Evolutionary conservation across 306 rosid genomes (phyloP).

Genomic region (Sophora flavescens): DNA sequence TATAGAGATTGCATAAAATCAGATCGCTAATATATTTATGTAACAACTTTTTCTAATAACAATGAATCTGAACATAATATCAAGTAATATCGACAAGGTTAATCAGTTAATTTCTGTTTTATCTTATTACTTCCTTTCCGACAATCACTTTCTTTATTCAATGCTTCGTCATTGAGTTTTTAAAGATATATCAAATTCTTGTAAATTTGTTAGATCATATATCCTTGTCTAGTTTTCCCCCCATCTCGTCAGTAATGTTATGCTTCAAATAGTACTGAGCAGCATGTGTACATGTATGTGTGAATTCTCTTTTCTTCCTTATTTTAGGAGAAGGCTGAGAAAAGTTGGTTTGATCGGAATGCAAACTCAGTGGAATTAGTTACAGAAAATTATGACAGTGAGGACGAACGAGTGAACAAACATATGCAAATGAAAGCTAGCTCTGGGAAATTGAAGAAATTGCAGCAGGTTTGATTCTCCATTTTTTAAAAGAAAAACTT

Average conservation of each 20-base stretch:
- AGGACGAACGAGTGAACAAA: slow-evolving; percentile 80
- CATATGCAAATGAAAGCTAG: slow-evolving; percentile 70
- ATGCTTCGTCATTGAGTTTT: slow-evolving; percentile 3
- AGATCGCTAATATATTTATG: no score
- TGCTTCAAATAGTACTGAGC: slow-evolving; percentile 31
- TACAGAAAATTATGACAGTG: slow-evolving; percentile 73
- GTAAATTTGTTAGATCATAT: slow-evolving; percentile 23
- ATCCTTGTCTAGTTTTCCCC: not conserved
- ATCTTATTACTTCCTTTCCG: slow-evolving; percentile 1
- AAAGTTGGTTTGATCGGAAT: slow-evolving; percentile 88
- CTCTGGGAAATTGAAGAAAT: slow-evolving; percentile 66
- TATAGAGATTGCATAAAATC: no score
- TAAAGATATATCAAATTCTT: slow-evolving; percentile 4
- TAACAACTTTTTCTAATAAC: no score
- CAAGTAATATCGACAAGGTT: not conserved
- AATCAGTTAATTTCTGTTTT: slow-evolving; percentile 12
- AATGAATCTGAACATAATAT: no score
- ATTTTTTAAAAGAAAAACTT: not conserved
- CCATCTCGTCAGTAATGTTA: no score
- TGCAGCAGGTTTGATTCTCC: slow-evolving; percentile 69
- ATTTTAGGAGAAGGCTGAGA: slow-evolving; percentile 75
- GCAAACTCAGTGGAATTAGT: slow-evolving; percentile 76
- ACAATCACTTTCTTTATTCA: slow-evolving; percentile 1
- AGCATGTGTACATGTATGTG: slow-evolving; percentile 6
- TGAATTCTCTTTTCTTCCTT: slow-evolving; percentile 24